phyloP scores from a whole-genome alignment of 2,329 filamentous ascomycete species.

The Sphaerulina vaccinii region DNA sequence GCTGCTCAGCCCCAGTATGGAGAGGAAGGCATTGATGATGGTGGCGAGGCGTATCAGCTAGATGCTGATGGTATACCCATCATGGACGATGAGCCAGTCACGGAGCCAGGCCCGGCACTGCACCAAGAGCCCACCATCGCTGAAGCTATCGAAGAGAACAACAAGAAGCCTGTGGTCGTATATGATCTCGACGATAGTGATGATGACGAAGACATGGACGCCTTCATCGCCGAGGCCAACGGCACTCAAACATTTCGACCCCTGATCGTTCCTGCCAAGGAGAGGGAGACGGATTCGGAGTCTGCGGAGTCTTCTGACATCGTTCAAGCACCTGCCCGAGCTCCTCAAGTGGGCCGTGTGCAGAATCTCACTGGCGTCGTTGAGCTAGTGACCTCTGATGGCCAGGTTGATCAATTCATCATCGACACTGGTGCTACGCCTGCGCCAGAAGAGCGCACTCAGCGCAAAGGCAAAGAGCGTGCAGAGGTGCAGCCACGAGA shows the following conservation, averaged over 20 bases:
- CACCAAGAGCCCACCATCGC: background rate
- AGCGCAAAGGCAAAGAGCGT: background rate
- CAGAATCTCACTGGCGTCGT: slow-evolving; percentile 4
- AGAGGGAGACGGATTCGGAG: background rate
- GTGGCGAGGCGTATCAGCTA: background rate
- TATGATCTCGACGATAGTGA: background rate
- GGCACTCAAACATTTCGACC: background rate
- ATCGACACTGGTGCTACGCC: background rate
- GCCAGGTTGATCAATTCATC: slow-evolving; percentile 7
- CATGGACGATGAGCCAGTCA: background rate
- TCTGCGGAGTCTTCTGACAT: background rate
- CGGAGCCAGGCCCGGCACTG: no score
- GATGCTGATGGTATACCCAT: background rate
- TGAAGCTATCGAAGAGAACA: background rate
- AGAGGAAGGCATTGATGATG: slow-evolving; percentile 6
- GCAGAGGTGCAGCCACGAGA: no score
- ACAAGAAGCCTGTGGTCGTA: background rate
- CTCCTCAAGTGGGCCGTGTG: background rate
- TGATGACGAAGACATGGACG: background rate
- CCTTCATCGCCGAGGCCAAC: slow-evolving; percentile 8
- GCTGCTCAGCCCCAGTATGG: background rate
- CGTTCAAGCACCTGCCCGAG: background rate
- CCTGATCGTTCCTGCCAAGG: no score
- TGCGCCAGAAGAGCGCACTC: background rate
- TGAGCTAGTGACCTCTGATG: background rate